phyloP scores from a whole-genome alignment of 148 eudicot genomes.

The Rhododendron kiyosumense region DNA sequence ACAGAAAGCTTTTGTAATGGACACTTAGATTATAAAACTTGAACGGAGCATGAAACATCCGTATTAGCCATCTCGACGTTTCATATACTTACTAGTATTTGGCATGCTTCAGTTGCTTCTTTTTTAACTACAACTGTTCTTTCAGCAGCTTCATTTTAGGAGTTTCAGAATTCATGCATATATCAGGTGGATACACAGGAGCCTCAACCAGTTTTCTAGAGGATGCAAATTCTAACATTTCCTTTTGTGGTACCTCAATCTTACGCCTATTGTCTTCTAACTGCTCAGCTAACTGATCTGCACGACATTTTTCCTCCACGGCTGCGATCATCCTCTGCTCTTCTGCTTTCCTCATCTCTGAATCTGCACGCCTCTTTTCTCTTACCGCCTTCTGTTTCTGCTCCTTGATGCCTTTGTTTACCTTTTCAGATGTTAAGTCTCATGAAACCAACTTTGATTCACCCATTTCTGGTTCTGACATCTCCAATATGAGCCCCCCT shows the following conservation, averaged over 20 bases:
- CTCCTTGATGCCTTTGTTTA: constrained; percentile 27
- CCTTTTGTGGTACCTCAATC: too few species aligned
- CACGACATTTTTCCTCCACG: constrained; percentile 41
- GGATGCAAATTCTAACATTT: constrained; percentile 16
- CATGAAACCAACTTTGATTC: constrained; percentile 11
- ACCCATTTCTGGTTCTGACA: neutral
- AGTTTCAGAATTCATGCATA: constrained; percentile 17
- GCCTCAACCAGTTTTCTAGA: constrained; percentile 21
- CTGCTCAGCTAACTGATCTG: constrained; percentile 43
- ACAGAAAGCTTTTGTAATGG: neutral
- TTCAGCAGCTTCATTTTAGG: constrained; percentile 42
- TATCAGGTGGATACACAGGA: constrained; percentile 9
- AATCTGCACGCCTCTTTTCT: too few species aligned
- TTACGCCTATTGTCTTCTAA: too few species aligned
- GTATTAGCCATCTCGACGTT: neutral
- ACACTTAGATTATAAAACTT: neutral
- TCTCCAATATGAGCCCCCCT: neutral
- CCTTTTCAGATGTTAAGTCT: constrained; percentile 12
- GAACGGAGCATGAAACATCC: neutral
- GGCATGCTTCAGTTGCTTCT: constrained; percentile 64
- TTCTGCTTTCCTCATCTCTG: constrained; percentile 39
- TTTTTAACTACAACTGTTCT: constrained; percentile 67
- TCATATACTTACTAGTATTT: constrained; percentile 18
- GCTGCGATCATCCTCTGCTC: constrained; percentile 41
- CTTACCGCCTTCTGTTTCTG: constrained; percentile 29